Percentiles rank a stretch among this genome's conserved stretches.
These are phyloP conservation scores for Aureobasidium uvarum DNA, from an alignment of 2,329 filamentous ascomycete species.

Conservation along the genomic window DNA sequence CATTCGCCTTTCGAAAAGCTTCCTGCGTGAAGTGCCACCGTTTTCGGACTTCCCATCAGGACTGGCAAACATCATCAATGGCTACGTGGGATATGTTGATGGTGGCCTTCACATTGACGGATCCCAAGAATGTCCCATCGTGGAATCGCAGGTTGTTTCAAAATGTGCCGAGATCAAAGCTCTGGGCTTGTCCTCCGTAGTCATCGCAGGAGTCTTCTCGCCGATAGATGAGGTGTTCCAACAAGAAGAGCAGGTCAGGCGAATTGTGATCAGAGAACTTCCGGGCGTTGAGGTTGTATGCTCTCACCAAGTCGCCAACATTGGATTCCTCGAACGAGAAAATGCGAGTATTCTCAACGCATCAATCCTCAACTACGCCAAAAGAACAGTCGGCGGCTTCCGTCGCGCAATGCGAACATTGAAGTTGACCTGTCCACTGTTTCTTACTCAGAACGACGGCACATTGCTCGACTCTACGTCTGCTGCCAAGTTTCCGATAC, in stretches of 20 bases:
- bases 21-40: constrained; percentile 36
- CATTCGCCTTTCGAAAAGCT: constrained; percentile 43
- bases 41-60: constrained; percentile 37
- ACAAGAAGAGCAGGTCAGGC: constrained; percentile 53
- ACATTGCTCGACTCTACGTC: constrained; percentile 49
- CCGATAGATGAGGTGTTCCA: constrained; percentile 55
- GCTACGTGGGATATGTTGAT: constrained; percentile 46
- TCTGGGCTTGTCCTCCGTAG: constrained; percentile 49
- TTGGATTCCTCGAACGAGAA: constrained; percentile 51
- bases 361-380: constrained; percentile 49
- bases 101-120: constrained; percentile 51
- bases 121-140: constrained; percentile 43
- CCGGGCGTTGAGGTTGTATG: constrained; percentile 52
- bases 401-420: constrained; percentile 48
- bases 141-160: constrained; percentile 47
- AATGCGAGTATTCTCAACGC: constrained; percentile 54
- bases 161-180: constrained; percentile 48
- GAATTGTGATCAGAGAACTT: constrained; percentile 50
- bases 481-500: constrained; percentile 51
- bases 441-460: constrained; percentile 55
- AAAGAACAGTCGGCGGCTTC: constrained; percentile 48
- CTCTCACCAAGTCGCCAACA: constrained; percentile 52
- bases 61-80: constrained; percentile 37
- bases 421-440: constrained; percentile 49
- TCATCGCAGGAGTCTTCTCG: constrained; percentile 58